phyloP scores from a whole-genome alignment of 305 asterid species.

The Nicotiana rustica region DNA sequence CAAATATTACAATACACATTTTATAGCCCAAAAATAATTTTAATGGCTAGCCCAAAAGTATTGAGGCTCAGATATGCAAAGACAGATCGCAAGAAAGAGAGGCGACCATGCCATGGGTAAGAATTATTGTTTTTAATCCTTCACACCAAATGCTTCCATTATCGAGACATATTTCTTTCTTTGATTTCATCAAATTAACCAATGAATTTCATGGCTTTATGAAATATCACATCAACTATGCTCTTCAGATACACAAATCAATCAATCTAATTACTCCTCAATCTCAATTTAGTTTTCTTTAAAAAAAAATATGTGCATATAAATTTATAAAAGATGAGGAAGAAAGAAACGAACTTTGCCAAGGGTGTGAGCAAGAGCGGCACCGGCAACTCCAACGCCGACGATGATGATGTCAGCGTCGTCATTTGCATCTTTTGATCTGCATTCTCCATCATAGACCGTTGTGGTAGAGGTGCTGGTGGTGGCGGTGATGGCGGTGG shows the following conservation, averaged over 20 bases:
- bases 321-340: not conserved
- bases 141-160: constrained; percentile 1
- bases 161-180: not conserved
- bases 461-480: constrained; percentile 52
- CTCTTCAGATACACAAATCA: not conserved
- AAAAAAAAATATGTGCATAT: not conserved
- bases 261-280: not conserved
- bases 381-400: constrained; percentile 96
- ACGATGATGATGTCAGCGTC: constrained; percentile 68
- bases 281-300: not conserved
- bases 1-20: no score
- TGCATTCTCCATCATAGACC: constrained; percentile 52
- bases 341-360: constrained; percentile 59
- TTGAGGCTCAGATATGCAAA: no score
- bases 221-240: not conserved
- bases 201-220: not conserved
- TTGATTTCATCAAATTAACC: not conserved
- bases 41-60: no score
- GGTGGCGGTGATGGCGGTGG: constrained; percentile 12
- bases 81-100: no score
- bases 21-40: no score
- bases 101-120: not conserved
- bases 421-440: constrained; percentile 48
- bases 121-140: not conserved
- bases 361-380: constrained; percentile 94